Base-by-base conservation (phyloP, 2,329 filamentous ascomycete species). In the Pseudogymnoascus verrucosus region DNA sequence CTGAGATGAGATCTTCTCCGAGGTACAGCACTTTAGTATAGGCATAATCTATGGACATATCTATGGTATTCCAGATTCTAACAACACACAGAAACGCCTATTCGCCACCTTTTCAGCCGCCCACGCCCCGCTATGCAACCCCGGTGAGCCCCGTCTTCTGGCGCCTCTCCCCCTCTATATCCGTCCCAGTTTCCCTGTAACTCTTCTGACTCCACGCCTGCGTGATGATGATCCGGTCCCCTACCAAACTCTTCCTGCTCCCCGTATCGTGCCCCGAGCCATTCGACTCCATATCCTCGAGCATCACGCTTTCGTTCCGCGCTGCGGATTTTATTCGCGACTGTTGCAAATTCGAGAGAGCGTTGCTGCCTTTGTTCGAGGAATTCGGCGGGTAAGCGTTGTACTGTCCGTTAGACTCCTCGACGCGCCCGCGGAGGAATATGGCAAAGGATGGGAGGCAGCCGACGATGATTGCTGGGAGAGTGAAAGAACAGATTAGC, bases 381-480 rank as follows among this genome's bases (percentile, higher is more conserved):
- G 40, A 14, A 23, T 51, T 26, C 23, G 31, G 14, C 6, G 23
- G 31, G 10, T 64, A 60, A 12, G 36, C 21, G 6, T 51, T 34
- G 36, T 57, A 62, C 3, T 11, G 34, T 12, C 59, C 62, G n/a
- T 42, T 60, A 23, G 63, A 42, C n/a, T 40, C 39, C 23, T 60
- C 44, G 40, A 66, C 62, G 39, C 60, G 51, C 16, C 60, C 62
- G 11, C 66, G 65, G 42, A 67, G 39, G 39, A 67, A 67, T 23
- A 67, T 64, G 6, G 66, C 66, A n/a, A 67, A 67, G 14, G 66
- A 62, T 3, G 66, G 66, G 11, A 67, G 66, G 40, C 66, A 67
- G 5, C 65, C 66, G 31, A 66, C 65, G 31, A 67, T 63, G 26
- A 67, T 66, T 26, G 65, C 51, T 57, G 16, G 14, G 11, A 34